Conservation (phyloP, 2,329 filamentous ascomycete genomes). For the Epichloe elymi region DNA sequence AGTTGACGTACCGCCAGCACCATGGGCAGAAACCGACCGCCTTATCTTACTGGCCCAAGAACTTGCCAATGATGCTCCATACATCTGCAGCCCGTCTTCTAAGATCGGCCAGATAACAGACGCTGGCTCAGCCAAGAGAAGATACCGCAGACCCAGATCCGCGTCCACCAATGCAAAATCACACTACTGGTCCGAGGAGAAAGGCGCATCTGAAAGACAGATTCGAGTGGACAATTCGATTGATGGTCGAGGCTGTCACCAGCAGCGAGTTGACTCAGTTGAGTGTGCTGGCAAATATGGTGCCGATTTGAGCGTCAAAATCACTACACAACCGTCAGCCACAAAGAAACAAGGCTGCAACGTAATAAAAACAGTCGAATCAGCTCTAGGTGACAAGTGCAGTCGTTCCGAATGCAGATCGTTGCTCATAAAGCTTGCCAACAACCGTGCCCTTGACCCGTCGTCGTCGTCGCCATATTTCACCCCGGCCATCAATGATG, state of each 20-base stretch:
- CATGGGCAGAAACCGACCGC: conserved; percentile 24
- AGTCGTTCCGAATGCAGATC: neutral
- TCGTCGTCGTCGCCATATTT: conserved; percentile 24
- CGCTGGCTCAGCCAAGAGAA: neutral
- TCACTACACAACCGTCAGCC: neutral
- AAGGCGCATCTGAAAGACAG: neutral
- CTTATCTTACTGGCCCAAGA: conserved; percentile 19
- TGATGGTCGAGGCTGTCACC: neutral
- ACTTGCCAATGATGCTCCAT: conserved; percentile 13
- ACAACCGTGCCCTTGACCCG: neutral
- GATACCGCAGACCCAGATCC: neutral
- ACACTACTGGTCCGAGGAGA: conserved; percentile 1
- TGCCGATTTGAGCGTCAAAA: neutral
- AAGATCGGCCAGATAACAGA: neutral
- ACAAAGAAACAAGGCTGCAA: neutral
- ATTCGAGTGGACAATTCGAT: neutral
- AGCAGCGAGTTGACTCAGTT: neutral
- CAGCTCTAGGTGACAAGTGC: neutral
- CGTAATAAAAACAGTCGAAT: neutral
- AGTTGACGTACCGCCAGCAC: conserved; percentile 4
- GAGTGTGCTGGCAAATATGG: neutral
- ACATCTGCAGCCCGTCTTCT: conserved; percentile 6
- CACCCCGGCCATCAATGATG: conserved; percentile 6
- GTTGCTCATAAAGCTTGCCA: neutral
- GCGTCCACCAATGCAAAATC: neutral